Conservation (phyloP, 1,139 yeast species). For the Candida sanyaensis region DNA sequence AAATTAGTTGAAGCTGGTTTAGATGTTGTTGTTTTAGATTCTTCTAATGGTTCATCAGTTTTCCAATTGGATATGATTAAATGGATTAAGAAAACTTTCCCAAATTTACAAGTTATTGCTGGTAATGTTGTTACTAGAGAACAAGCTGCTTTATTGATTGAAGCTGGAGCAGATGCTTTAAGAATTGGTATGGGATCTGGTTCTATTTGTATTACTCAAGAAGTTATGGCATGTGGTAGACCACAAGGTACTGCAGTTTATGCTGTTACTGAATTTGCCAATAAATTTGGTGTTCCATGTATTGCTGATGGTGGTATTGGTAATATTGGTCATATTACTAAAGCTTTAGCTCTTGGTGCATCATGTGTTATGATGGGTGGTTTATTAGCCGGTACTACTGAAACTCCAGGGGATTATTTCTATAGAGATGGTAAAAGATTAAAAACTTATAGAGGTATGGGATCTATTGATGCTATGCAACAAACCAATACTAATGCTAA, state of each 20-base stretch:
- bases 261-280: conserved; percentile 85
- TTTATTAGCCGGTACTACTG: conserved; percentile 97
- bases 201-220: conserved; percentile 98
- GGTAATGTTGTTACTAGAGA: conserved; percentile 99
- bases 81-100: conserved; percentile 82
- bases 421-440: conserved; percentile 98
- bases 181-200: conserved; percentile 99
- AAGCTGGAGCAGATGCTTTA: conserved; percentile 96
- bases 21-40: conserved; percentile 94
- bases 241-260: conserved; percentile 98
- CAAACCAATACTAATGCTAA: conserved; percentile 85
- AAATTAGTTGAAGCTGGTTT: conserved; percentile 94
- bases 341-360: conserved; percentile 96
- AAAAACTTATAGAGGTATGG: conserved; percentile 99
- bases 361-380: conserved; percentile 99
- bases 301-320: conserved; percentile 99
- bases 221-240: conserved; percentile 99
- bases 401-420: conserved; percentile 98
- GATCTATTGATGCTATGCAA: conserved; percentile 99
- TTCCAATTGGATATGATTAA: conserved; percentile 93
- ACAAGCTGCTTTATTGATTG: conserved; percentile 94
- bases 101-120: conserved; percentile 83
- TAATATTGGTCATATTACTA: conserved; percentile 97
- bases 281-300: conserved; percentile 90
- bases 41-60: conserved; percentile 95